These are phyloP conservation scores for Entamoeba moshkovskii DNA, from an alignment of 208 protist genomes.

Conservation along the genomic window DNA sequence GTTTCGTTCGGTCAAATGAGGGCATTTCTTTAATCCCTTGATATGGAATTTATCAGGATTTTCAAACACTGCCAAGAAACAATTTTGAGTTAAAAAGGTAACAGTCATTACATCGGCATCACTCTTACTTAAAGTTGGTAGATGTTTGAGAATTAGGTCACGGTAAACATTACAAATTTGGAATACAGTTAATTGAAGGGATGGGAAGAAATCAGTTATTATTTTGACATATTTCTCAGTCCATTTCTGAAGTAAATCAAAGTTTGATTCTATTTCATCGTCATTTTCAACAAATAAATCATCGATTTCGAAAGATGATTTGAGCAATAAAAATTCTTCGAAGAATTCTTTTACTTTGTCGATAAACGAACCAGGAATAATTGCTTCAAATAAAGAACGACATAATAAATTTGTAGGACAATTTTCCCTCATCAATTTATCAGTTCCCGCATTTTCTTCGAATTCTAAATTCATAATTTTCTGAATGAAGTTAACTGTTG, in stretches of 20 bases:
- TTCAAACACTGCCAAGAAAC: no score
- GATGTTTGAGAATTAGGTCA: no score
- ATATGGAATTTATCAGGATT: no score
- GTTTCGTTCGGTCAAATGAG: no score
- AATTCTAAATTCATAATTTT: not conserved
- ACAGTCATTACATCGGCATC: no score
- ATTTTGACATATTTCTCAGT: not conserved
- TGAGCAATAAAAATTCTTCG: not conserved
- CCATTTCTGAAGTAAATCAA: not conserved
- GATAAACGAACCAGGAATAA: not conserved
- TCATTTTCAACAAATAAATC: not conserved
- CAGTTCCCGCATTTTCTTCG: not conserved
- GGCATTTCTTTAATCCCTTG: no score
- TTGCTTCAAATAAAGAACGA: not conserved
- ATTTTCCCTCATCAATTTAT: not conserved
- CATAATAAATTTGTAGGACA: not conserved
- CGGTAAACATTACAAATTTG: not conserved
- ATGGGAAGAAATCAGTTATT: not conserved
- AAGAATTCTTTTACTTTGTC: not conserved
- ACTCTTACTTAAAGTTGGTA: no score
- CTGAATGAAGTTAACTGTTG: not conserved
- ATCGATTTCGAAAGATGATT: not conserved
- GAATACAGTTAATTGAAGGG: not conserved
- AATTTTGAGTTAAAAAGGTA: no score
- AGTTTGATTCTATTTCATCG: not conserved